phyloP scores from a whole-genome alignment of 306 rosid species.

The Acacia crassicarpa region DNA sequence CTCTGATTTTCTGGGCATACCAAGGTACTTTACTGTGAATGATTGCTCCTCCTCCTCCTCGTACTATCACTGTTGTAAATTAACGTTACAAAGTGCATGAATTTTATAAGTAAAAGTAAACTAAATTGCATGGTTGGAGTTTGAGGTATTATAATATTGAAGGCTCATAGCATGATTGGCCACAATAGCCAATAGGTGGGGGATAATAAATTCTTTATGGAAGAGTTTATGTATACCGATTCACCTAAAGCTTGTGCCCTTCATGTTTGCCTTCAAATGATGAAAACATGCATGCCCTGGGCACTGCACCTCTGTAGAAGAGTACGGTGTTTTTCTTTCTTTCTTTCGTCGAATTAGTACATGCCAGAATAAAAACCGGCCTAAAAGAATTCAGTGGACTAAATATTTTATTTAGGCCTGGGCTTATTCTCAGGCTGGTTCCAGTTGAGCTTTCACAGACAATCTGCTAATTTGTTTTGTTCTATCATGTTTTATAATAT shows the following conservation, averaged over 20 bases:
- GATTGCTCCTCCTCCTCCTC: neutral
- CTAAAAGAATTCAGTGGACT: neutral
- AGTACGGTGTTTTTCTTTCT: neutral
- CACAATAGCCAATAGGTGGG: conserved; percentile 9
- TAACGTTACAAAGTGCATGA: neutral
- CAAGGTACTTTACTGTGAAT: neutral
- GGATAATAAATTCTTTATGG: neutral
- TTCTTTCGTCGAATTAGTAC: neutral
- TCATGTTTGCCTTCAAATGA: neutral
- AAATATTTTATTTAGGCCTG: neutral
- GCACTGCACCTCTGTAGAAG: neutral
- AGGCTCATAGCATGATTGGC: neutral
- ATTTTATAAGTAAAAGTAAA: too few relatives aligned
- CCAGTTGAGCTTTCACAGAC: neutral
- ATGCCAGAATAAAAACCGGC: too few relatives aligned
- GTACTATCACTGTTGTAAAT: neutral
- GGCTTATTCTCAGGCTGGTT: neutral
- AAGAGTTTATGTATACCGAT: neutral
- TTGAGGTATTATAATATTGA: neutral
- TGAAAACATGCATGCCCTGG: neutral
- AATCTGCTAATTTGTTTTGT: neutral
- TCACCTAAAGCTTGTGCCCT: neutral
- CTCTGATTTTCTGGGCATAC: neutral
- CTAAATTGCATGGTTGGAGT: neutral
- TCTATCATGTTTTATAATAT: neutral